These are phyloP conservation scores for Neofusicoccum kwambonambiense DNA, from an alignment of 2,329 filamentous ascomycete species.

Conservation along the genomic window DNA sequence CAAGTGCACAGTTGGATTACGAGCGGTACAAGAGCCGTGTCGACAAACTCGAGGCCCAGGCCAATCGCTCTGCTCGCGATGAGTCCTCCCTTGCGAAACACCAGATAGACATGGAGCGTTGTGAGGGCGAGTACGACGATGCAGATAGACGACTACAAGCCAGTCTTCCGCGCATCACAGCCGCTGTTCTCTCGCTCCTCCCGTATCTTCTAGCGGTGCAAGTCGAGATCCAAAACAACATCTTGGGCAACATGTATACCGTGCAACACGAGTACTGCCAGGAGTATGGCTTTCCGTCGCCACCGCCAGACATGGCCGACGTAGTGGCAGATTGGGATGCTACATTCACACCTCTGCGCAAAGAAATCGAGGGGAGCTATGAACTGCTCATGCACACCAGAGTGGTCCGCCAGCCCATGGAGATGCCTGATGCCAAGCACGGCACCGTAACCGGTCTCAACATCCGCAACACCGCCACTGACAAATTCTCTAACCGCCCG, in stretches of 20 bases:
- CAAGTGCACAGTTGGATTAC: slow-evolving; percentile 62
- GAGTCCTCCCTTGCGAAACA: slow-evolving; percentile 69
- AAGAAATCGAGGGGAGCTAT: slow-evolving; percentile 64
- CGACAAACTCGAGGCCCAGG: slow-evolving; percentile 68
- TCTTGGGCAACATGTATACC: slow-evolving; percentile 78
- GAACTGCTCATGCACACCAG: slow-evolving; percentile 66
- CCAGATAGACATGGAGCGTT: slow-evolving; percentile 65
- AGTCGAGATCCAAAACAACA: slow-evolving; percentile 72
- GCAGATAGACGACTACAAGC: slow-evolving; percentile 73
- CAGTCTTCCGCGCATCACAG: slow-evolving; percentile 69
- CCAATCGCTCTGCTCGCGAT: slow-evolving; percentile 69
- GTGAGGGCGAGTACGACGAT: slow-evolving; percentile 70
- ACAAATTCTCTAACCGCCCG: slow-evolving; percentile 28
- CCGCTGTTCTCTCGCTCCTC: slow-evolving; percentile 70
- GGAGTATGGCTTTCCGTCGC: slow-evolving; percentile 67
- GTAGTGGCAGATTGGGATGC: slow-evolving; percentile 66
- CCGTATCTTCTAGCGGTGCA: slow-evolving; percentile 69
- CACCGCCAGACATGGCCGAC: slow-evolving; percentile 69
- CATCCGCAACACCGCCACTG: slow-evolving; percentile 40
- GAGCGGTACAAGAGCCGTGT: slow-evolving; percentile 73
- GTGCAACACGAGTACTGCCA: slow-evolving; percentile 71
- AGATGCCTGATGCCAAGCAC: slow-evolving; percentile 45
- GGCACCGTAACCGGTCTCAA: slow-evolving; percentile 49
- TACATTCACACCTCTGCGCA: slow-evolving; percentile 62
- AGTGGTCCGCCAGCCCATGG: slow-evolving; percentile 59